Conservation (phyloP, 139 green algal species). For the Coccomyxa sp. region DNA sequence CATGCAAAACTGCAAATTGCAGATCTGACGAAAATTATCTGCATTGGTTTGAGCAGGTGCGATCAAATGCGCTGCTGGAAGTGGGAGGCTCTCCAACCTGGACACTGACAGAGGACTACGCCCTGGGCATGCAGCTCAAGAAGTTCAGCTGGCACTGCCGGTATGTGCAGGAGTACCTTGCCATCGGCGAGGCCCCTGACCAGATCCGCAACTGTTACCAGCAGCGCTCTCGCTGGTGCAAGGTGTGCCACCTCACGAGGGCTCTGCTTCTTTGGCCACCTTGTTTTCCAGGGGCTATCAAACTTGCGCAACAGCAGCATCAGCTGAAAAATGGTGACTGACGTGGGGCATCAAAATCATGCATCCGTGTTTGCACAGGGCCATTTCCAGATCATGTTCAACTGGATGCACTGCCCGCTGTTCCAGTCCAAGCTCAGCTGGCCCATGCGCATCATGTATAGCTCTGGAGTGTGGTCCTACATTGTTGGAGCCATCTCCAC, state of each 20-base stretch:
- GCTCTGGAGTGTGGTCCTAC: conserved; percentile 36
- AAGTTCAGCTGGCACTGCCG: conserved; percentile 49
- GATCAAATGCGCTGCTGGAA: conserved; percentile 48
- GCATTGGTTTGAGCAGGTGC: conserved; percentile 20
- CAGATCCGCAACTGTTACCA: conserved; percentile 81
- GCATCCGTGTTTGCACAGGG: neutral
- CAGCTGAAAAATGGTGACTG: too few relatives aligned
- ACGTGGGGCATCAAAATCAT: too few relatives aligned
- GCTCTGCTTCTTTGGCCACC: too few relatives aligned
- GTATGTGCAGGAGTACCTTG: conserved; percentile 75
- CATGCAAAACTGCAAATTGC: neutral
- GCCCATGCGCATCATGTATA: conserved; percentile 30
- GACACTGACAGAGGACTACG: conserved; percentile 74
- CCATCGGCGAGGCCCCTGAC: conserved; percentile 72
- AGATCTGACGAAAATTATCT: neutral
- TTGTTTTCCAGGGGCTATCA: neutral
- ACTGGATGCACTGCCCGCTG: conserved; percentile 23
- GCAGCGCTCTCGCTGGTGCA: conserved; percentile 79
- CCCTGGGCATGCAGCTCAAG: conserved; percentile 69
- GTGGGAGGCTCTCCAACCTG: conserved; percentile 70
- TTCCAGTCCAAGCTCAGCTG: conserved; percentile 18
- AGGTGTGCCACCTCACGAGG: conserved; percentile 21
- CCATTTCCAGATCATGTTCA: conserved; percentile 25
- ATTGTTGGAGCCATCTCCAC: conserved; percentile 30
- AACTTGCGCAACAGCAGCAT: neutral